These are phyloP conservation scores for Debaryomyces psychrophilus DNA, from an alignment of 1,139 yeast species.

Conservation along the genomic window DNA sequence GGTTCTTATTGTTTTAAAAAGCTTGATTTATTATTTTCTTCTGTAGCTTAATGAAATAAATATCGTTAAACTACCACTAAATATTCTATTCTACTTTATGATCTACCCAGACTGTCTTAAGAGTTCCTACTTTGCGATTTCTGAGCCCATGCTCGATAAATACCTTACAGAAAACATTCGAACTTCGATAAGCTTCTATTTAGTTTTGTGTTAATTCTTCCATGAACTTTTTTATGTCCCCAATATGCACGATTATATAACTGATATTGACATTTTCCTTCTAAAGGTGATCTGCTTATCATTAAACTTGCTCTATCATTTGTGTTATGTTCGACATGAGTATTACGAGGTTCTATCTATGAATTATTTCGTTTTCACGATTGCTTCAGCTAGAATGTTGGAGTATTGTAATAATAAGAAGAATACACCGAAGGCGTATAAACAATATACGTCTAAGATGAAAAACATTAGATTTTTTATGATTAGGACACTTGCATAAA, in stretches of 20 bases:
- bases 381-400: no score
- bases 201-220: slow-evolving; percentile 6
- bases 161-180: background rate
- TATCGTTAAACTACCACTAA: background rate
- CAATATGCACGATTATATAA: slow-evolving; percentile 1
- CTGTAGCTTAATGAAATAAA: background rate
- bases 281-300: no score
- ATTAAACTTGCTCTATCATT: no score
- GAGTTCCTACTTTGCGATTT: background rate
- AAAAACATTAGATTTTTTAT: no score
- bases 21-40: background rate
- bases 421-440: no score
- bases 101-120: background rate
- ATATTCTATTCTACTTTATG: background rate
- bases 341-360: no score
- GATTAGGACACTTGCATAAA: no score
- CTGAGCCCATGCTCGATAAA: background rate
- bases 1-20: background rate
- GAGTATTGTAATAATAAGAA: no score
- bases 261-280: no score
- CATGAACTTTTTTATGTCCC: background rate
- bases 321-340: no score
- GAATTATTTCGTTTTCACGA: no score
- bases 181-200: slow-evolving; percentile 12
- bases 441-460: no score